A percentile compares a stretch with the other conserved stretches of the same genome.
These are phyloP conservation scores for Epichloe sp. DNA, from an alignment of 2,329 filamentous ascomycete species.

Conservation along the genomic window DNA sequence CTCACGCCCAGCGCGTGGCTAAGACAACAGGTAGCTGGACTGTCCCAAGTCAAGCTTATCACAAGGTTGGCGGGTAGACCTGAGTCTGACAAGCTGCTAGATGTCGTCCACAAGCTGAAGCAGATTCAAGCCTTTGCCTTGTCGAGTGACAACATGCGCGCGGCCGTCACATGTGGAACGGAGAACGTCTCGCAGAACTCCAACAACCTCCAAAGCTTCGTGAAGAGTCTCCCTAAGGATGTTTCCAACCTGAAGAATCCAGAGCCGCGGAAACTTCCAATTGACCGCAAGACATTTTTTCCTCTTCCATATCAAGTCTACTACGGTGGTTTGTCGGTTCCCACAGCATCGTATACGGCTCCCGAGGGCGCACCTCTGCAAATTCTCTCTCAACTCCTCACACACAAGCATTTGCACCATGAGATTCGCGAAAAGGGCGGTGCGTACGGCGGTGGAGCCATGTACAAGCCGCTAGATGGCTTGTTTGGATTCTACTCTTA, in stretches of 20 bases:
- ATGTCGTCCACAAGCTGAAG: conserved; percentile 74
- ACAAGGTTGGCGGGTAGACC: conserved; percentile 63
- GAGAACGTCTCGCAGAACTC: conserved; percentile 62
- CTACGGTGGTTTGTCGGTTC: conserved; percentile 72
- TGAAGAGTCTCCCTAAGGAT: conserved; percentile 25
- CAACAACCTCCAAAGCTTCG: conserved; percentile 55
- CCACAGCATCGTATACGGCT: conserved; percentile 73
- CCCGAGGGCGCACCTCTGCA: conserved; percentile 67
- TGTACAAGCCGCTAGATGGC: conserved; percentile 65
- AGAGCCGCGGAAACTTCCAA: conserved; percentile 23
- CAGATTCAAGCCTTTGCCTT: conserved; percentile 70
- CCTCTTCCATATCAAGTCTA: conserved; percentile 95
- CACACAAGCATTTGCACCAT: conserved; percentile 91
- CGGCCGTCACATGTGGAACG: conserved; percentile 72
- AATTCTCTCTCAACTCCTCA: conserved; percentile 81
- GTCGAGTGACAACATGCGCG: conserved; percentile 54
- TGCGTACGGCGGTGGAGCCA: conserved; percentile 87
- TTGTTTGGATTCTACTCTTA: conserved; percentile 94
- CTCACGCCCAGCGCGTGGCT: conserved; percentile 60
- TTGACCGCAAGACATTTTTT: conserved; percentile 69
- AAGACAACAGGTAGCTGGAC: conserved; percentile 75
- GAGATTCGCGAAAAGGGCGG: conserved; percentile 97
- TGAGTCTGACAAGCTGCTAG: conserved; percentile 54
- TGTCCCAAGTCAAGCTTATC: conserved; percentile 78
- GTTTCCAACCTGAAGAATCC: conserved; percentile 26